Base-by-base conservation (phyloP, 768 basidiomycete genomes). In the Tricholoma bakamatsutake region DNA sequence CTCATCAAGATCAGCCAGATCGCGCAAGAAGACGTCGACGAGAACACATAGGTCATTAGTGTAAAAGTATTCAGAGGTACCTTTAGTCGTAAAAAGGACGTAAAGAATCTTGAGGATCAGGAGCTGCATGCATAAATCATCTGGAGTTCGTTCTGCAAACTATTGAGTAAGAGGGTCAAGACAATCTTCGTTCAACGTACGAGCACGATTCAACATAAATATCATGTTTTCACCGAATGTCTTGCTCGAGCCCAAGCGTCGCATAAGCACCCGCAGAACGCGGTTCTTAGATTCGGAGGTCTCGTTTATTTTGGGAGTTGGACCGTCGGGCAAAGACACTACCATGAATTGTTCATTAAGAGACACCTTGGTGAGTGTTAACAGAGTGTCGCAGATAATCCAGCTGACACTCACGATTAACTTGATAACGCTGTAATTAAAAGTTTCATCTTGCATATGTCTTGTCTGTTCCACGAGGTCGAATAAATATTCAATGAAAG, bases 331-430 rank as follows among this genome's bases (percentile, higher is more conserved):
- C 42, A 93, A 66, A 3, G 84, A 82, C 0, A 90, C 85, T 5
- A 98, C 93, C 96, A 99, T 99, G 72, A 96, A 99, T 70, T 98
- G 95, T 67, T 99, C 96, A 65, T 98, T 99, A 30, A 99, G 76
- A 0, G 94, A 87, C 31, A 94, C 87, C 93, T 95, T 63, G 1
- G 7, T 18, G 31, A 39, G 9, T 13, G 59, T 15, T 55, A n/a
- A 50, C 28, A 27, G 8, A 57, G 49, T 10, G 51, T n/a, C 0
- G 31, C 2, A 51, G 42, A 31, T 42, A 24, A 13, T 30, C 9
- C 53, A 50, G 34, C 18, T 50, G 8, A 17, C 15, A 69, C 88
- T 67, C 63, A 95, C 95, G 58, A 98, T 85, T 33, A 98, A 78
- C 67, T 95, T 95, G 69, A 99, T 95, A 35, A 98, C 87, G 1